A percentile compares a stretch with the other conserved stretches of the same genome.
Conservation (phyloP, 2,329 filamentous ascomycete genomes). For the Xylariaceae sp. region DNA sequence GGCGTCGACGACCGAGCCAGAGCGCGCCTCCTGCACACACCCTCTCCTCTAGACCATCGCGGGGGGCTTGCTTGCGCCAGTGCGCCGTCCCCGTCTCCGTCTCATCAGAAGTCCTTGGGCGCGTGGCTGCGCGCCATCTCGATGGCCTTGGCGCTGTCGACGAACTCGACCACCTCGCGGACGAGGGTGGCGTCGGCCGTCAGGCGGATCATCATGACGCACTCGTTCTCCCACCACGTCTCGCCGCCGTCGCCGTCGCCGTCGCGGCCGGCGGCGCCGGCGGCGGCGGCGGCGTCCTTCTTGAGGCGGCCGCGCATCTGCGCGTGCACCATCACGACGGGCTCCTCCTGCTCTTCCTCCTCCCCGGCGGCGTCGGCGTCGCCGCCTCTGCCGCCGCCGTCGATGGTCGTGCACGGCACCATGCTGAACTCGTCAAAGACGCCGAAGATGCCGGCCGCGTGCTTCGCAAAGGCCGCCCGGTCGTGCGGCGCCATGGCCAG, state of each 20-base stretch:
- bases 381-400: constrained; percentile 22
- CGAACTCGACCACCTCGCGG: constrained; percentile 29
- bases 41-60: no score
- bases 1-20: no score
- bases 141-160: constrained; percentile 32
- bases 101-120: constrained; percentile 25
- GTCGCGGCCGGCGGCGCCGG: neutral
- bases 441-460: constrained; percentile 32
- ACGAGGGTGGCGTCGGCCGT: constrained; percentile 20
- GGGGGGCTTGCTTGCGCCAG: no score
- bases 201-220: constrained; percentile 24
- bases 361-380: neutral
- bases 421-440: constrained; percentile 34
- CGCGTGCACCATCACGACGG: constrained; percentile 29
- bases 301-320: constrained; percentile 26
- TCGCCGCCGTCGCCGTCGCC: constrained; percentile 9
- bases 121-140: constrained; percentile 26
- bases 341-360: neutral
- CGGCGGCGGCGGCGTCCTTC: neutral
- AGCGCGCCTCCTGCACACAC: no score
- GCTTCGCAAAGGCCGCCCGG: constrained; percentile 28
- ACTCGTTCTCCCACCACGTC: constrained; percentile 29
- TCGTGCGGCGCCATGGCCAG: constrained; percentile 29
- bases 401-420: constrained; percentile 26
- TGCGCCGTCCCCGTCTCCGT: no score